Conservation (phyloP, 441 rosid genomes). For the Adansonia madagascariensis region DNA sequence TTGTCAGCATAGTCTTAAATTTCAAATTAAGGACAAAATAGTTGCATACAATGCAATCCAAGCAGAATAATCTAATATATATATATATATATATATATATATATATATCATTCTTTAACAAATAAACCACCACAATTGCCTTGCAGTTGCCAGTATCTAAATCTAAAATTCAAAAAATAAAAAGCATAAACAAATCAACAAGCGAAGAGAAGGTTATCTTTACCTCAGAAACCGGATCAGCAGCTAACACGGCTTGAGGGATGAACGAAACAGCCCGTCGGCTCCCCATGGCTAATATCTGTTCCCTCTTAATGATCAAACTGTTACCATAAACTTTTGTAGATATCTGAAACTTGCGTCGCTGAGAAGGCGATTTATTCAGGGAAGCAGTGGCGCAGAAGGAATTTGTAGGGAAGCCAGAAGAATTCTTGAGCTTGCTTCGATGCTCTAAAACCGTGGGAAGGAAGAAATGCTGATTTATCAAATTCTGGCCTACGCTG, state of each 20-base stretch:
- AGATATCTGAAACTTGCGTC: constrained; percentile 38
- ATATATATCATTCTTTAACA: neutral
- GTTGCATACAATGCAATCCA: neutral
- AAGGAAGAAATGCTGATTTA: constrained; percentile 60
- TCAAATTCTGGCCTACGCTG: constrained; percentile 53
- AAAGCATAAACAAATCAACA: neutral
- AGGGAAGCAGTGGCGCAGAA: constrained; percentile 44
- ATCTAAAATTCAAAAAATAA: constrained; percentile 12
- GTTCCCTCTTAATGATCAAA: constrained; percentile 40
- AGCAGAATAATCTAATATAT: neutral
- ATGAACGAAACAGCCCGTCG: constrained; percentile 38
- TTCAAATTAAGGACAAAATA: neutral
- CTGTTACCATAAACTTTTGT: constrained; percentile 51
- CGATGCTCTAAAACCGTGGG: constrained; percentile 56
- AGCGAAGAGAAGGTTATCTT: neutral
- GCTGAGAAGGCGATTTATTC: constrained; percentile 38
- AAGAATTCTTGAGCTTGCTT: constrained; percentile 54
- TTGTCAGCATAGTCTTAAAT: neutral
- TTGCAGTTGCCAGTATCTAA: neutral
- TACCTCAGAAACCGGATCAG: constrained; percentile 76
- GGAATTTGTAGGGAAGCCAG: constrained; percentile 53
- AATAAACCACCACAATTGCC: neutral
- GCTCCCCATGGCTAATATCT: constrained; percentile 38
- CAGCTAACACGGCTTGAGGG: constrained; percentile 68
- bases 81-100: neutral